Percentiles rank a stretch among this genome's conserved stretches.
These are phyloP conservation scores for Linnemannia hyalina DNA, from an alignment of 192 early-diverging fungal genomes.

Conservation along the genomic window DNA sequence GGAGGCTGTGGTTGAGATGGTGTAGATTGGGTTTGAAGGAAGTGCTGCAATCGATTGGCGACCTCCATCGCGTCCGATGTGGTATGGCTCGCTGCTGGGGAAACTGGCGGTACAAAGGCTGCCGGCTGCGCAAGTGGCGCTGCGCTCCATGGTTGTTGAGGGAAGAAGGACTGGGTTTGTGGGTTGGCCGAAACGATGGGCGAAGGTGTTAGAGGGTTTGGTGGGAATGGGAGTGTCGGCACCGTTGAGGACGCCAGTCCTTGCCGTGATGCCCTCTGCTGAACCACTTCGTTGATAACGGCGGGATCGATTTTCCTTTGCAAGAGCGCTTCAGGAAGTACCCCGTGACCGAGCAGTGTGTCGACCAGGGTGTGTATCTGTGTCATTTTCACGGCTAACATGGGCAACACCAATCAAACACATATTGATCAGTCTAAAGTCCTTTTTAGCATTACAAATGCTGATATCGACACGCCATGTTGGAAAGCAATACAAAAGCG, in stretches of 20 bases:
- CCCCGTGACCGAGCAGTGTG: slow-evolving; percentile 13
- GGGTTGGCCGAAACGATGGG: not conserved
- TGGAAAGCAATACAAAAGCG: not conserved
- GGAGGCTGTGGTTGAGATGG: not conserved
- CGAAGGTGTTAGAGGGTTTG: not conserved
- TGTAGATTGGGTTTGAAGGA: not conserved
- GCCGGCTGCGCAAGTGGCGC: not conserved
- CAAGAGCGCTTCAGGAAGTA: slow-evolving; percentile 15
- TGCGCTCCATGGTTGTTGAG: not conserved
- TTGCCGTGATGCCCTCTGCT: not conserved
- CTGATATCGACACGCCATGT: not conserved
- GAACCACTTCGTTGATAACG: slow-evolving; percentile 12
- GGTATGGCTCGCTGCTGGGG: not conserved
- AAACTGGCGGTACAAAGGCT: not conserved
- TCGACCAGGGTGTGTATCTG: slow-evolving; percentile 15
- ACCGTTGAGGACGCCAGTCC: not conserved
- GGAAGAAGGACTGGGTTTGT: not conserved
- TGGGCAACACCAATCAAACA: not conserved
- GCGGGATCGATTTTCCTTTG: slow-evolving; percentile 9
- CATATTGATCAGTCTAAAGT: not conserved
- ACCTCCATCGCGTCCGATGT: not conserved
- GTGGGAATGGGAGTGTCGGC: not conserved
- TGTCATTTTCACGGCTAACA: not conserved
- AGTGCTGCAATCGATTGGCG: not conserved
- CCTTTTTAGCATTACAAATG: not conserved